phyloP scores from a whole-genome alignment of 441 rosid species.

The Syzygium syzygioides region DNA sequence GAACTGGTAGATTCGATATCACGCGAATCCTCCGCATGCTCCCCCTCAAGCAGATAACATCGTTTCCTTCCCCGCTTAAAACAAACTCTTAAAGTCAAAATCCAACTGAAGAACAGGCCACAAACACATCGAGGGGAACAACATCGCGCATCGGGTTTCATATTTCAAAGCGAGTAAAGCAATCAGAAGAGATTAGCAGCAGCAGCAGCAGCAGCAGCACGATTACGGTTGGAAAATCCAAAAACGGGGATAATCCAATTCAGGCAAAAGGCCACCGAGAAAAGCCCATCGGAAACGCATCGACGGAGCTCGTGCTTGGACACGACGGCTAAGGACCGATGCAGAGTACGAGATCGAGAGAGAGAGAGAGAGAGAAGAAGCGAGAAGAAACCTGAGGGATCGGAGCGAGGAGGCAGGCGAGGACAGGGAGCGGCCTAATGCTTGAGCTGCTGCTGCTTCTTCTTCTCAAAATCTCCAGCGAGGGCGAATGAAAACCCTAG shows the following conservation, averaged over 20 bases:
- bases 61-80: neutral
- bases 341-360: neutral
- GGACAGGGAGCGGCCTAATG: neutral
- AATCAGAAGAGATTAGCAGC: neutral
- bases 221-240: neutral
- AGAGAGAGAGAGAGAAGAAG: neutral
- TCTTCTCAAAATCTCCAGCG: neutral
- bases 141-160: neutral
- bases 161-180: fast-evolving
- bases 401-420: neutral
- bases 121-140: neutral
- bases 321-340: neutral
- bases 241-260: neutral
- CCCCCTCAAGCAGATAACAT: neutral
- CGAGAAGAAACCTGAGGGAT: neutral
- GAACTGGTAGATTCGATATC: fast-evolving
- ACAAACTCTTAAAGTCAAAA: neutral
- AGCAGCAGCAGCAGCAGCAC: neutral
- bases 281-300: neutral
- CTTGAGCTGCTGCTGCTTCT: neutral
- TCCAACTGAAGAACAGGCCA: neutral
- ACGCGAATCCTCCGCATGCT: neutral
- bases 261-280: neutral
- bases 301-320: neutral
- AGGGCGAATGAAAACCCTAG: neutral